phyloP scores from a whole-genome alignment of 176 grass and related monocot species.

The Oryza punctata region DNA sequence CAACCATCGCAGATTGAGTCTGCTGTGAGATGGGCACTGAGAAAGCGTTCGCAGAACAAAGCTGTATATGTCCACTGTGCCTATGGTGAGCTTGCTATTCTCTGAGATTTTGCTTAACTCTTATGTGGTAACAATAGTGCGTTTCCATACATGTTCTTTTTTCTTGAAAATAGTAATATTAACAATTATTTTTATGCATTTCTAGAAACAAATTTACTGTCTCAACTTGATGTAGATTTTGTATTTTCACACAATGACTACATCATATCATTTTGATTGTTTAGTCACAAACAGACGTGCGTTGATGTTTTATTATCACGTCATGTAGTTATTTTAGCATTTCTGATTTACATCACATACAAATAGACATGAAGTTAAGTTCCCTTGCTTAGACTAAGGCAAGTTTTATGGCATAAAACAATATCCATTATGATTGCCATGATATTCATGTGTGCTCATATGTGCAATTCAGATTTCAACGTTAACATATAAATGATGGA shows the following conservation, averaged over 20 bases:
- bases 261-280: neutral
- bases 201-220: constrained; percentile 3
- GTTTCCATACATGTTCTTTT: neutral
- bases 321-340: constrained; percentile 21
- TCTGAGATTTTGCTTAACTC: neutral
- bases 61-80: constrained; percentile 91
- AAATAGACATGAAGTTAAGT: neutral
- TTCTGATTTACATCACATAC: neutral
- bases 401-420: neutral
- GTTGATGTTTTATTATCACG: neutral
- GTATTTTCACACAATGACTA: neutral
- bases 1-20: constrained; percentile 71
- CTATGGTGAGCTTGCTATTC: constrained; percentile 62
- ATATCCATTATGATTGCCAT: neutral
- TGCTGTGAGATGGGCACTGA: constrained; percentile 73
- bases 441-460: constrained; percentile 25
- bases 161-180: neutral
- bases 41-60: constrained; percentile 66
- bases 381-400: neutral
- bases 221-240: neutral
- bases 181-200: constrained; percentile 1
- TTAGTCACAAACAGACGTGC: neutral
- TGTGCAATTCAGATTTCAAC: neutral
- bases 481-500: neutral
- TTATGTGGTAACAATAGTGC: constrained; percentile 9